Percentiles rank a stretch among this genome's conserved stretches.
Evolutionary conservation across 768 basidiomycete species (phyloP).

Genomic region (Ramaria sp.): DNA sequence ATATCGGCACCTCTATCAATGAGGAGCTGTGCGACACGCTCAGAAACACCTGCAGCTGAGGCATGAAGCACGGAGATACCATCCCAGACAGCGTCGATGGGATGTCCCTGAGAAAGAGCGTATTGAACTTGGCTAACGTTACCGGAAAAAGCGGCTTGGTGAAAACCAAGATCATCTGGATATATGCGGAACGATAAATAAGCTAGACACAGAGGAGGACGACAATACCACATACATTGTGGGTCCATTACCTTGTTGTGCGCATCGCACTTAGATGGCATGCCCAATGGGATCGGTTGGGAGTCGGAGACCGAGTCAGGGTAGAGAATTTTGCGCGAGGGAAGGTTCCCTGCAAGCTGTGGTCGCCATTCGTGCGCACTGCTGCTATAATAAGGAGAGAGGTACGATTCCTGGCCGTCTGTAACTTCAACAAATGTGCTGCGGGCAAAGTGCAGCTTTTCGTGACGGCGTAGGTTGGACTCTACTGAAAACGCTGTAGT

Average conservation of each 20-base stretch:
- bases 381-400: no score
- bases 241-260: neutral
- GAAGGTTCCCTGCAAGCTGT: no score
- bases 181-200: neutral
- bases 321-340: no score
- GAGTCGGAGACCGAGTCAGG: no score
- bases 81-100: conserved; percentile 90
- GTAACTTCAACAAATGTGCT: no score
- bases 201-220: neutral
- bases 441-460: no score
- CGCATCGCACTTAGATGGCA: conserved; percentile 9
- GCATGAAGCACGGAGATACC: conserved; percentile 97
- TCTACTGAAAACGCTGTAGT: no score
- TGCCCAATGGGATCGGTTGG: neutral
- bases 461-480: no score
- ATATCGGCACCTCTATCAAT: conserved; percentile 97
- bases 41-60: conserved; percentile 84
- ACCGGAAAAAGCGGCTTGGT: conserved; percentile 41
- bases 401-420: no score
- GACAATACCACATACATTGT: neutral
- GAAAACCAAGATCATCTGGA: conserved; percentile 26
- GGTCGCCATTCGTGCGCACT: no score
- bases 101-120: conserved; percentile 88
- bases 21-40: conserved; percentile 75
- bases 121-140: conserved; percentile 90